Base-by-base conservation (phyloP, 371 early-diverging fungal species). In the Rhizopus stolonifer region DNA sequence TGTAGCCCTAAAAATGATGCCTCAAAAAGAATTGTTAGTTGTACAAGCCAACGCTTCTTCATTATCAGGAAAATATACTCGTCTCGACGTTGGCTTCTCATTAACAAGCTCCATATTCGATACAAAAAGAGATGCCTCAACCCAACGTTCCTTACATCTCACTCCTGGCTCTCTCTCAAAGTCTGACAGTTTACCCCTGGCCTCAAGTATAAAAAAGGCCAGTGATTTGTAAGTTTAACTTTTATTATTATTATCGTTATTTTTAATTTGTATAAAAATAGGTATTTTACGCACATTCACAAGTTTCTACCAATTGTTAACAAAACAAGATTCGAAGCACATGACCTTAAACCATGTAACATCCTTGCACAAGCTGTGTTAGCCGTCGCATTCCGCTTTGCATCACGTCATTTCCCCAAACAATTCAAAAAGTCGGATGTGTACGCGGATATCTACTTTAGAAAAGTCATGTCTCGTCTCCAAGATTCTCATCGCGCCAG, bases 271-370 rank as follows among this genome's bases (percentile, higher is more conserved):
- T 36, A 36, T 36, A 36, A 36, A 36, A 14, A 14, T 63, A 77
- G 78, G 13, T 81, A 82, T 52, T 81, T 85, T 54, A 65, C 63
- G 36, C 76, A 77, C 54, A 66, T 82, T 17, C 82, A 85, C 61
- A 70, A 75, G 9, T 74, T 79, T 47, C 51, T 82, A 4, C 85
- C 85, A 5, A 77, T 85, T 34, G 61, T 85, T 39, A 74, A 82
- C 61, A 72, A 77, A 59, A 56, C 69, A 14, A 60, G 69, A 34
- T 81, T 84, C 55, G 56, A 81, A 47, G 58, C 67, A 44, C 60
- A 68, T 47, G 64, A 76, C 4, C 46, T 40, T 9, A 55, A 67
- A 31, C 67, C 72, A 17, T 69, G 70, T 11, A 58, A 74, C 10
- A 53, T 80, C 11, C 60, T 82, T 8, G 51, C 74, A 10, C 70